phyloP scores from a whole-genome alignment of 2,329 filamentous ascomycete species.

The Leptodontidium sp. region DNA sequence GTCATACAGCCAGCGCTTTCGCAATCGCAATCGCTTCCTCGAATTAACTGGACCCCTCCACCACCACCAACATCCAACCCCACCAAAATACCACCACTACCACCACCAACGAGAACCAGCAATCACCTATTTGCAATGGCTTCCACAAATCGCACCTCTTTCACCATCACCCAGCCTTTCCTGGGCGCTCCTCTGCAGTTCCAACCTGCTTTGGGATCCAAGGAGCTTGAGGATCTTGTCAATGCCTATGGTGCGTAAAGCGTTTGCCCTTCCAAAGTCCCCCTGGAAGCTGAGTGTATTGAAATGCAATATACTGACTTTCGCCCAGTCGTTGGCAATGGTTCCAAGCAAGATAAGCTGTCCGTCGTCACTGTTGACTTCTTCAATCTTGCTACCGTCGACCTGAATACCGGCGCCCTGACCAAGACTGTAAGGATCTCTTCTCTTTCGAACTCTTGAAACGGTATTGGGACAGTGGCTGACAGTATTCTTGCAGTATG shows the following conservation, averaged over 20 bases:
- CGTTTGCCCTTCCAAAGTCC: background rate
- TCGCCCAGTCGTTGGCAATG: slow-evolving; percentile 54
- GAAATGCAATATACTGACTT: background rate
- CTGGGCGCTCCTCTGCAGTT: slow-evolving; percentile 68
- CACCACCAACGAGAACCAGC: slow-evolving; percentile 9
- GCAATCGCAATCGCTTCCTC: slow-evolving; percentile 3
- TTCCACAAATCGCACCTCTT: slow-evolving; percentile 31
- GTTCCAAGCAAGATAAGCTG: slow-evolving; percentile 65
- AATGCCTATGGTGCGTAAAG: slow-evolving; percentile 55
- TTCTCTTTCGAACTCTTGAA: background rate
- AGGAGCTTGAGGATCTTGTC: slow-evolving; percentile 68
- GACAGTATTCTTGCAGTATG: slow-evolving; percentile 28
- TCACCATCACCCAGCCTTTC: slow-evolving; percentile 58
- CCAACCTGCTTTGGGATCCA: slow-evolving; percentile 68
- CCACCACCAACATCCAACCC: background rate
- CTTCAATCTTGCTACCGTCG: slow-evolving; percentile 63
- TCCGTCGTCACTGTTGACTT: slow-evolving; percentile 66
- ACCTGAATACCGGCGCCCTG: slow-evolving; percentile 66
- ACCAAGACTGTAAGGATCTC: slow-evolving; percentile 15
- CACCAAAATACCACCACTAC: background rate
- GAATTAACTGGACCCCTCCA: slow-evolving; percentile 9
- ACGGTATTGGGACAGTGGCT: slow-evolving; percentile 30
- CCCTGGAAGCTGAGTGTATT: too few species aligned
- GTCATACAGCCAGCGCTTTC: background rate
- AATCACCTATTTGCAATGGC: slow-evolving; percentile 29